Conservation (phyloP, 192 early-diverging fungal genomes). For the Rhizophlyctis rosea region DNA sequence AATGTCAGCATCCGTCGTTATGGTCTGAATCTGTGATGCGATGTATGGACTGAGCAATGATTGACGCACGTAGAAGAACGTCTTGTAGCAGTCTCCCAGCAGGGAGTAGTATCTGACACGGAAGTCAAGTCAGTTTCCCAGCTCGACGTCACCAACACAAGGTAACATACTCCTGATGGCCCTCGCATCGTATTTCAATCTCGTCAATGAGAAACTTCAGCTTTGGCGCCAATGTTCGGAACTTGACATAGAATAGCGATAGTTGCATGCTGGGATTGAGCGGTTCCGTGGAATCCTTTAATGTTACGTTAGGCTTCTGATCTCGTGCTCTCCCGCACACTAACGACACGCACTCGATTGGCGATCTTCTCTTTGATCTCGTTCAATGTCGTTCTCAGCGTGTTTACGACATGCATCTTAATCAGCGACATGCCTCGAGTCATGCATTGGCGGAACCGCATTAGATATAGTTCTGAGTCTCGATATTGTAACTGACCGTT, state of each 20-base stretch:
- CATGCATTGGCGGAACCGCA: conserved; percentile 92
- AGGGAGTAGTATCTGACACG: conserved; percentile 59
- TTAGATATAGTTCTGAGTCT: conserved; percentile 89
- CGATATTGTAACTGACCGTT: conserved; percentile 62
- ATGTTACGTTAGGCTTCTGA: no score
- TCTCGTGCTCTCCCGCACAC: no score
- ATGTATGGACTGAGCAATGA: conserved; percentile 67
- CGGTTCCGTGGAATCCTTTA: conserved; percentile 25
- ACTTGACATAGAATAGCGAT: conserved; percentile 76
- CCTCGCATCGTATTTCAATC: conserved; percentile 68
- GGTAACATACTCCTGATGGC: conserved; percentile 62
- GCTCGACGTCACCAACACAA: not conserved
- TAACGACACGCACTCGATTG: conserved; percentile 19
- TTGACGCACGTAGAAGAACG: conserved; percentile 73
- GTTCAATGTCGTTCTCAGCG: conserved; percentile 58
- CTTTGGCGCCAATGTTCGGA: conserved; percentile 61
- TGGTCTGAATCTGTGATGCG: conserved; percentile 55
- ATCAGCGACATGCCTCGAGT: conserved; percentile 91
- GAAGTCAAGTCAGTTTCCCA: not conserved
- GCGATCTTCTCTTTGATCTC: conserved; percentile 63
- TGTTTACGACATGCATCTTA: conserved; percentile 80
- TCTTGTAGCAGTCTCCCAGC: conserved; percentile 69
- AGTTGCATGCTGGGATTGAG: conserved; percentile 38
- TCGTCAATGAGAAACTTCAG: conserved; percentile 67
- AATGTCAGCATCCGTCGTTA: conserved; percentile 31